Conservation (phyloP, 345 rosid species). For the Lumnitzera littorea region DNA sequence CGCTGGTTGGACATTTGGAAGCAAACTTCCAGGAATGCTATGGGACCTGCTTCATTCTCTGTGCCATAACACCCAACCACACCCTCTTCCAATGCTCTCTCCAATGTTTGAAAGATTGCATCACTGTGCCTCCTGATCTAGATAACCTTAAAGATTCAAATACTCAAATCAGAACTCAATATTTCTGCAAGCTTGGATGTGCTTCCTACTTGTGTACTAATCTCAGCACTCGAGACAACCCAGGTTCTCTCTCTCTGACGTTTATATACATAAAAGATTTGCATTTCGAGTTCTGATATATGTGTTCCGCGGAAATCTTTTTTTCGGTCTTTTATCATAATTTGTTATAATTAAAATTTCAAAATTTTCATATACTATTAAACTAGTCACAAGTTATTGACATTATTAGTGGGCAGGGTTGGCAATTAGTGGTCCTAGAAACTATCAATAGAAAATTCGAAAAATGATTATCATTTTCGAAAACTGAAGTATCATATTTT, state of each 20-base stretch:
- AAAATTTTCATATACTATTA: no score
- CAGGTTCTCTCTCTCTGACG: constrained; percentile 22
- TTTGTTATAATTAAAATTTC: no score
- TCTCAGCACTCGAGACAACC: constrained; percentile 30
- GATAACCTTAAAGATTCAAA: neutral
- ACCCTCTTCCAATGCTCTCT: constrained; percentile 10
- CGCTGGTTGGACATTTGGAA: constrained; percentile 12
- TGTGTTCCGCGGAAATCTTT: no score
- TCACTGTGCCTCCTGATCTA: constrained; percentile 2
- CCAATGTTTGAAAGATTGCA: constrained; percentile 34
- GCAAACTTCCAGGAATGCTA: constrained; percentile 30
- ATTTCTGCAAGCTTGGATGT: constrained; percentile 43
- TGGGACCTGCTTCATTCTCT: constrained; percentile 21
- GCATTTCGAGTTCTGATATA: no score
- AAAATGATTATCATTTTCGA: no score
- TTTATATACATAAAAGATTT: no score
- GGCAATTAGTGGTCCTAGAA: no score
- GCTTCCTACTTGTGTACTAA: constrained; percentile 32
- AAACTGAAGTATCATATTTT: no score
- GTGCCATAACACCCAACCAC: constrained; percentile 11
- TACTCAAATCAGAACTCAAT: neutral
- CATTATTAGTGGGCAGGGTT: no score
- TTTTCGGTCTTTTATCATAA: no score
- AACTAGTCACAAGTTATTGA: no score
- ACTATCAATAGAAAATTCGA: no score